phyloP scores from a whole-genome alignment of 2,329 filamentous ascomycete genomes.

The Aspergillus sclerotialis region DNA sequence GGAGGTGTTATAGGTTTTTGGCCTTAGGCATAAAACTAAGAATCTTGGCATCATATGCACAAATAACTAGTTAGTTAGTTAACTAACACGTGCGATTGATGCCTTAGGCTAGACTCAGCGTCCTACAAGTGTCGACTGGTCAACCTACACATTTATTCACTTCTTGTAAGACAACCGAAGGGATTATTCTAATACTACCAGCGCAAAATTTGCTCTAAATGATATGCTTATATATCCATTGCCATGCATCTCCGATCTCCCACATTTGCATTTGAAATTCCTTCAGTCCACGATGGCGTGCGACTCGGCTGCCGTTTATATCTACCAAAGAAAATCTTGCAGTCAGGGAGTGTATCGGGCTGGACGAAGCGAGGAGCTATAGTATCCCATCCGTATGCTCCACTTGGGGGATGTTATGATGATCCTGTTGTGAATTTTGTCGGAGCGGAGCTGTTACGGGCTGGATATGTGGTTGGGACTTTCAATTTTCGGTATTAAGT shows the following conservation, averaged over 20 bases:
- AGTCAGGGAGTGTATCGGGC: constrained; percentile 11
- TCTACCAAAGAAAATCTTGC: constrained; percentile 47
- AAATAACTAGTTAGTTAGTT: too few species aligned
- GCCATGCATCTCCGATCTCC: constrained; percentile 27
- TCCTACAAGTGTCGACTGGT: too few species aligned
- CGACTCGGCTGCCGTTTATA: constrained; percentile 77
- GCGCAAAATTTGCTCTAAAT: neutral
- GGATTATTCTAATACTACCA: too few species aligned
- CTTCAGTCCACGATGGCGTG: constrained; percentile 72
- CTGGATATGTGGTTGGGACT: constrained; percentile 70
- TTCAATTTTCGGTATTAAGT: constrained; percentile 77
- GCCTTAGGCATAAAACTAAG: too few species aligned
- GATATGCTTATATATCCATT: constrained; percentile 8
- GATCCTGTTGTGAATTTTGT: constrained; percentile 69
- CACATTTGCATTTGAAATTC: constrained; percentile 62
- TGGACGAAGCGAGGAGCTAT: constrained; percentile 51
- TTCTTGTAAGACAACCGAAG: too few species aligned
- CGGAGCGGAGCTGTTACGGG: constrained; percentile 56
- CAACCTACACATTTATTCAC: too few species aligned
- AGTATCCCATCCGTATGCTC: constrained; percentile 85
- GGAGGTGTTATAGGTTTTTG: too few species aligned
- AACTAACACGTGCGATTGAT: too few species aligned
- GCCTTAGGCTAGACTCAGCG: too few species aligned
- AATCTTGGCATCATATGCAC: too few species aligned
- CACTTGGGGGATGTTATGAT: constrained; percentile 77